Evolutionary conservation across 345 rosid genomes (phyloP).

Genomic region (Camelina laxa): DNA sequence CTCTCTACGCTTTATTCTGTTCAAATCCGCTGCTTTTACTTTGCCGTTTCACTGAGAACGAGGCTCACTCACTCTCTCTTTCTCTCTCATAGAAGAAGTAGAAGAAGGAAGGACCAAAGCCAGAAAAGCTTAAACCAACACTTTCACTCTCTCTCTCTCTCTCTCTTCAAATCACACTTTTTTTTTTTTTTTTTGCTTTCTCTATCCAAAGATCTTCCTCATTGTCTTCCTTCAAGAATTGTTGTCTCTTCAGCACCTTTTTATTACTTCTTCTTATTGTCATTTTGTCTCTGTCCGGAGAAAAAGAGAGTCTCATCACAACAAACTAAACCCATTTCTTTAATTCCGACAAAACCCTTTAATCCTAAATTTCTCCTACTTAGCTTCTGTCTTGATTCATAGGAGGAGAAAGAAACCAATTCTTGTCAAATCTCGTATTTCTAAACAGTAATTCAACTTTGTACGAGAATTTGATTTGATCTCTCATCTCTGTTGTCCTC

Average conservation of each 20-base stretch:
- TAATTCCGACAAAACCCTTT: constrained; percentile 24
- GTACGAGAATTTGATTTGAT: background rate
- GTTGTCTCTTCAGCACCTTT: constrained; percentile 33
- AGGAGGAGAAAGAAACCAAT: constrained; percentile 14
- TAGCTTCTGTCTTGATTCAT: constrained; percentile 39
- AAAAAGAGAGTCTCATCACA: constrained; percentile 10
- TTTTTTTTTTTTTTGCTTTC: background rate
- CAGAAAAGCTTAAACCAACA: constrained; percentile 41
- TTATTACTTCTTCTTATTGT: constrained; percentile 1
- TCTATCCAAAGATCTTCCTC: constrained; percentile 56
- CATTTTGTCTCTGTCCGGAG: constrained; percentile 31
- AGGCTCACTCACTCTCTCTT: constrained; percentile 53
- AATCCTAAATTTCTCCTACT: background rate
- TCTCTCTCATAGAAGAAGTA: constrained; percentile 25
- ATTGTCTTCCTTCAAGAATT: constrained; percentile 53
- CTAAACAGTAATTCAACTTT: constrained; percentile 25
- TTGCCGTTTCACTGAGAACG: constrained; percentile 83
- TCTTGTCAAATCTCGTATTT: constrained; percentile 23
- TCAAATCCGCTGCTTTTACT: constrained; percentile 62
- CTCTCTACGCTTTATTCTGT: constrained; percentile 81
- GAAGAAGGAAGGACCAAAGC: constrained; percentile 39
- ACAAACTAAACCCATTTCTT: constrained; percentile 37
- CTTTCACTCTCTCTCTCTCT: background rate
- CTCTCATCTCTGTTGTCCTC: background rate
- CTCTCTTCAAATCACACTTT: constrained; percentile 38